phyloP scores from a whole-genome alignment of 1,284 basidiomycete species.

The Trametes polyzona region DNA sequence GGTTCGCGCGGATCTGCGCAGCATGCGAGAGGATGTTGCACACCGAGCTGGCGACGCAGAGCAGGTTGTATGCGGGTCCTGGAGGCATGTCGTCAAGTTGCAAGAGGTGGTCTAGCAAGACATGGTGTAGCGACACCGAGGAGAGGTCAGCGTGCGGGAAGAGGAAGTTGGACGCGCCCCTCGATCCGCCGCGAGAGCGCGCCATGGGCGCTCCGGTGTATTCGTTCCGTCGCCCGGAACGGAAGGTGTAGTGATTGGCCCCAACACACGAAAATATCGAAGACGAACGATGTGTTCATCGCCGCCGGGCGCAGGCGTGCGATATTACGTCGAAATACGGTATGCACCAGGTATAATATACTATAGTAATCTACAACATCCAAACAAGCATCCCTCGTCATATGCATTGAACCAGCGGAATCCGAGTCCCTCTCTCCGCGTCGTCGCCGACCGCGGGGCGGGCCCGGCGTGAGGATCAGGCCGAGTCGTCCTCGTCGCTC shows the following conservation, averaged over 20 bases:
- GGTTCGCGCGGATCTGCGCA: slow-evolving; percentile 56
- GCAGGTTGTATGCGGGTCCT: slow-evolving; percentile 69
- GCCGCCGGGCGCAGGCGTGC: neutral
- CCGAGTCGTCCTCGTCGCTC: neutral
- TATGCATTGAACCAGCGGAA: too few relatives aligned
- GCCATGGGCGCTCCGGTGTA: slow-evolving; percentile 10
- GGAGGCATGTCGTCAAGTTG: slow-evolving; percentile 57
- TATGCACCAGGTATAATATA: neutral
- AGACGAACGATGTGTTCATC: too few relatives aligned
- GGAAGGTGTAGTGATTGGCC: too few relatives aligned
- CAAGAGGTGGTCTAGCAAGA: neutral
- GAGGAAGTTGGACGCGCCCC: neutral
- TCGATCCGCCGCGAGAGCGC: neutral
- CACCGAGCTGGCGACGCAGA: slow-evolving; percentile 63
- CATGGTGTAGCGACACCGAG: neutral
- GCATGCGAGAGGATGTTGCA: slow-evolving; percentile 64
- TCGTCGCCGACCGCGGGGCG: neutral
- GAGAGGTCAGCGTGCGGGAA: neutral
- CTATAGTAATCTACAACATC: too few relatives aligned
- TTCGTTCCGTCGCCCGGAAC: too few relatives aligned
- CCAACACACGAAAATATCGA: too few relatives aligned
- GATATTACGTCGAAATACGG: neutral
- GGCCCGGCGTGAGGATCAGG: neutral
- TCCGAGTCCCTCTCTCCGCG: neutral
- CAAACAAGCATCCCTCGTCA: too few relatives aligned